phyloP scores from a whole-genome alignment of 2,329 filamentous ascomycete species.

The Paradendryphiella salina region DNA sequence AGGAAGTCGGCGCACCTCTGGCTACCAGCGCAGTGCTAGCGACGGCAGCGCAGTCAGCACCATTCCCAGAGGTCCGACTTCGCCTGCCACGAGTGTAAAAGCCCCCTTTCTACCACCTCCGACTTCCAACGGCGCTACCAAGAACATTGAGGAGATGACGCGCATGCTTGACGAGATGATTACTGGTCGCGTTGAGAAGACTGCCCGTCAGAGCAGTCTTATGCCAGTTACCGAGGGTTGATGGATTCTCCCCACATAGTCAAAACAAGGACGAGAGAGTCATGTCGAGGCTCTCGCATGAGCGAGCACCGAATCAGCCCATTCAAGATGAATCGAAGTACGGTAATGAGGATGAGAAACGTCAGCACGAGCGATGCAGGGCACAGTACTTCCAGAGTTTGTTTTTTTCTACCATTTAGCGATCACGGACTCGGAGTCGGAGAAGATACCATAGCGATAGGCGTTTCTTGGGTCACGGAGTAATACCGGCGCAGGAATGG shows the following conservation, averaged over 20 bases:
- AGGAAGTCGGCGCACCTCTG: conserved; percentile 42
- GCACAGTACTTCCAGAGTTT: conserved; percentile 15
- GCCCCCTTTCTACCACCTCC: conserved; percentile 20
- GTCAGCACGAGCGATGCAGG: conserved; percentile 15
- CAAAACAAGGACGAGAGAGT: conserved; percentile 10
- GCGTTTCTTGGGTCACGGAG: conserved; percentile 18
- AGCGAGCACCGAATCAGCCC: conserved; percentile 8
- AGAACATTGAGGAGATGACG: conserved; percentile 88
- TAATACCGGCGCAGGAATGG: conserved; percentile 17
- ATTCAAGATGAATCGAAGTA: conserved; percentile 18
- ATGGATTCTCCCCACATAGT: conserved; percentile 11
- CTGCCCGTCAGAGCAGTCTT: conserved; percentile 55
- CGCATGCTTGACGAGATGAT: conserved; percentile 96
- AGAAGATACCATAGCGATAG: conserved; percentile 18
- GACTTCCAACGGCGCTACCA: conserved; percentile 47
- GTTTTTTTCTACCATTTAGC: conserved; percentile 3
- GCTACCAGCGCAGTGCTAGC: conserved; percentile 36
- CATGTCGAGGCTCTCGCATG: conserved; percentile 3
- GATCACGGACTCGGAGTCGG: conserved; percentile 6
- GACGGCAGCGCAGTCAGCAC: conserved; percentile 39
- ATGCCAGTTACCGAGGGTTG: conserved; percentile 26
- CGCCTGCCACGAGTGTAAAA: conserved; percentile 19
- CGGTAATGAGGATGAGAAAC: conserved; percentile 32
- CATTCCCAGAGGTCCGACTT: conserved; percentile 32
- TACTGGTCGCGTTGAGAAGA: conserved; percentile 69